A percentile compares a stretch with the other conserved stretches of the same genome.
These are phyloP conservation scores for Funneliformis caledonium DNA, from an alignment of 371 early-diverging fungal genomes.

Conservation along the genomic window DNA sequence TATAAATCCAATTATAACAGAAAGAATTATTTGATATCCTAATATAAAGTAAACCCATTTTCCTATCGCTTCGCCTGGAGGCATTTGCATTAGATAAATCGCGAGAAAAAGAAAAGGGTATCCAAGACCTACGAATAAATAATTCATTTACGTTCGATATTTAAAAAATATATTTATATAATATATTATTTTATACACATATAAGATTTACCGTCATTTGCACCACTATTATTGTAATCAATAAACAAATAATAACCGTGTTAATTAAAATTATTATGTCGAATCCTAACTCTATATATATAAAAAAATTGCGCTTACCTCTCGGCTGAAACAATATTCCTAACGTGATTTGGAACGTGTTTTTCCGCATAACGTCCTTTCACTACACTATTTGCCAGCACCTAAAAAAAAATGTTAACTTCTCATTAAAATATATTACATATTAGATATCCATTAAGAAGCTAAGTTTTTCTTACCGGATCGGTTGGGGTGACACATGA, in stretches of 20 bases:
- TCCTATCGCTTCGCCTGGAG: conserved; percentile 67
- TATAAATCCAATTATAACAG: conserved; percentile 76
- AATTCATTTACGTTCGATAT: conserved; percentile 18
- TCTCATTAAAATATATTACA: not conserved
- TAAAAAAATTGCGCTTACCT: conserved; percentile 45
- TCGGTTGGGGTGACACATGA: conserved; percentile 96
- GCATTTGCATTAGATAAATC: conserved; percentile 65
- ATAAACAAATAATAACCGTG: not conserved
- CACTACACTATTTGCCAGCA: conserved; percentile 91
- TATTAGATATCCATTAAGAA: not conserved
- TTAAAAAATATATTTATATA: not conserved
- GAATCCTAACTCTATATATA: not conserved
- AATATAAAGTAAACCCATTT: conserved; percentile 76
- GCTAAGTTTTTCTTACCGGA: conserved; percentile 63
- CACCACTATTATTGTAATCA: conserved; percentile 55
- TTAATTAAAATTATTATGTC: not conserved
- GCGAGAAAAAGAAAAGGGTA: conserved; percentile 86
- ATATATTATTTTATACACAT: not conserved
- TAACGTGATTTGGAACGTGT: conserved; percentile 80
- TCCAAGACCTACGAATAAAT: conserved; percentile 60
- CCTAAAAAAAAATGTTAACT: conserved; percentile 42
- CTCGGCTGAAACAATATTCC: conserved; percentile 86
- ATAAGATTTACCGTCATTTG: conserved; percentile 67
- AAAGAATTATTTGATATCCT: conserved; percentile 75
- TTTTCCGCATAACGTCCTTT: conserved; percentile 94